Base-by-base conservation (phyloP, 192 early-diverging fungal species). In the Linnemannia exigua region DNA sequence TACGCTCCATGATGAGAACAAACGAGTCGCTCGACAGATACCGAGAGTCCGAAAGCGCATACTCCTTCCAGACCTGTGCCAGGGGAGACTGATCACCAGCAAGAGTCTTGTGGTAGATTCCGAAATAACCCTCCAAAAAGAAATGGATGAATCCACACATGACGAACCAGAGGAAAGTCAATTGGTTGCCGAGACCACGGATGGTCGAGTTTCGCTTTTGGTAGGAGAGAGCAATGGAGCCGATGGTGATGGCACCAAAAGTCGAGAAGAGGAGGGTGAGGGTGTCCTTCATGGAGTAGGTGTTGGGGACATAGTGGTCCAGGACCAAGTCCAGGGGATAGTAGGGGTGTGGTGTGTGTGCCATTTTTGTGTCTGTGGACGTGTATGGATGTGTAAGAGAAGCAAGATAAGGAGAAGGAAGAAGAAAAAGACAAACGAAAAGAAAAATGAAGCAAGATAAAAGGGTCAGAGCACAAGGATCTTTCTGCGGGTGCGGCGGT, bases 61-160 rank as follows among this genome's bases (percentile, higher is more conserved):
- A 99, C 88, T 99, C 97, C 90, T 97, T 97, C 96, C 96, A 99
- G 74, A 96, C 75, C 52, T 97, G 92, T 11, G 91, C 95, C 48
- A 97, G 63, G 8, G 96, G 75, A 33, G 76, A 86, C 69, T 90
- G 83, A 88, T 95, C 92, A 11, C 91, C 93, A 0, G 94, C 94
- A 68, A 99, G 89, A 3, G 90, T 90, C 16, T 75, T 54, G 80
- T 95, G 91, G 89, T 94, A 92, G 69, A 88, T 91, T 36, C 94
- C 90, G 89, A 95, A 98, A 88, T 97, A 99, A 2, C 94, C 94
- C 89, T 99, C 98, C 1, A 99, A 90, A 52, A 94, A 89, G 19
- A 92, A 79, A 87, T 99, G 98, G 80, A 98, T 95, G 52, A 91
- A 92, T 1, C 94, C 95, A 74, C 93, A 97, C 44, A 94, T 78